Base-by-base conservation (phyloP, 202 grass and related monocot species). In the Digitaria exilis region DNA sequence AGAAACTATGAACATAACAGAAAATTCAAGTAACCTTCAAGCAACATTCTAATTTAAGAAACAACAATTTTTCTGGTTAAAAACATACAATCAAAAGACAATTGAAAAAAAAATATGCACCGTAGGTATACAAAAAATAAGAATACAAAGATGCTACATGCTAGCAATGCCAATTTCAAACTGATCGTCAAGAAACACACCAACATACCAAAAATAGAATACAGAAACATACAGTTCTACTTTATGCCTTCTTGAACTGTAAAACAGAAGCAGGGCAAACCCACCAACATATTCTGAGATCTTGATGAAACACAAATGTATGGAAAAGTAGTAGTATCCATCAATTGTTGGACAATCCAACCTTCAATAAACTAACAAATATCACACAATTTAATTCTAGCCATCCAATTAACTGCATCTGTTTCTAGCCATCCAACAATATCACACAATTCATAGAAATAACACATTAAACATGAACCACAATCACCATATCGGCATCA, bases 111-210 rank as follows among this genome's bases (percentile, higher is more conserved):
- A 42, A 42, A 50, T 30, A 75, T 59, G 37, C 69, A 82, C n/a
- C 28, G 19, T 18, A 49, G n/a, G 10, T 50, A 48, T 17, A 31
- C 52, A 39, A 45, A 83, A 44, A 67, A 73, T 17, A 78, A 50
- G 59, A 78, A 78, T 3, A 81, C 58, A 69, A n/a, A 73, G 26
- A 77, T 56, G 39, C 24, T 19, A 4, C 13, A 11, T 61, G 51
- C 18, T 69, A 61, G 49, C 13, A 79, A 78, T 63, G 74, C 29
- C 69, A 73, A 80, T 29, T 69, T 68, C 56, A 88, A 57, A 59
- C 39, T 48, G 29, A 48, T 41, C 26, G 6, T 57, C 18, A 41
- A 69, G 35, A 69, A 59, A 50, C 26, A 13, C n/a, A 35, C 22
- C 4, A 69, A 45, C 3, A 66, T 46, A 75, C 42, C 37, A n/a